Conservation (phyloP, 2,329 filamentous ascomycete species). For the Alternaria angustiovoidea region DNA sequence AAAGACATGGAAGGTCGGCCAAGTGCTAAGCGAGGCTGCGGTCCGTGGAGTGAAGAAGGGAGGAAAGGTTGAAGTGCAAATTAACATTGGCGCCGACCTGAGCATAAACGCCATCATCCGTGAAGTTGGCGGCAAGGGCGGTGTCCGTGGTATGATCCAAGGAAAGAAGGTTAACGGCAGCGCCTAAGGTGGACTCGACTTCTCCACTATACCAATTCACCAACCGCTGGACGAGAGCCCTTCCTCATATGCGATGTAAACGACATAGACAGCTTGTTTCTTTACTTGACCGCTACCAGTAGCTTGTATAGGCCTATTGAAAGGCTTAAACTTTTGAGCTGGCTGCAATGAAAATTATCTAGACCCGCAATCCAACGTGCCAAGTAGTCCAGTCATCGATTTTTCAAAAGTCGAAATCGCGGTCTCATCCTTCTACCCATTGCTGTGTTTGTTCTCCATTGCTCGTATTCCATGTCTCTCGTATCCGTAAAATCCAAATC, state of each 20-base stretch:
- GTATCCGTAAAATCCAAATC: constrained; percentile 13
- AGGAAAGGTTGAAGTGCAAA: constrained; percentile 89
- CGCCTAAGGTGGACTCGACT: constrained; percentile 22
- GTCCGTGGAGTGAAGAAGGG: constrained; percentile 86
- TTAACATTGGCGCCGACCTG: constrained; percentile 85
- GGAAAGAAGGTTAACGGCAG: constrained; percentile 44
- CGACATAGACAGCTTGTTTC: neutral
- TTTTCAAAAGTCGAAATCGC: constrained; percentile 29
- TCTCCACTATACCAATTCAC: constrained; percentile 1
- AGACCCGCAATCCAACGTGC: neutral
- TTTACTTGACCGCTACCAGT: neutral
- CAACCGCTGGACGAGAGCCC: neutral
- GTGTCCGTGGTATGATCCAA: constrained; percentile 52
- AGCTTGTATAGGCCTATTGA: neutral
- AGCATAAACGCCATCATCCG: constrained; percentile 80
- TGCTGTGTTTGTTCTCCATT: constrained; percentile 30
- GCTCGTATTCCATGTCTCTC: constrained; percentile 27
- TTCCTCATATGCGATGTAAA: neutral
- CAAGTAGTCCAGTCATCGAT: constrained; percentile 22
- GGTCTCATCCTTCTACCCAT: constrained; percentile 37
- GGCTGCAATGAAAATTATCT: neutral
- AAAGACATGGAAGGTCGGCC: constrained; percentile 90
- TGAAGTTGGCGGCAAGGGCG: constrained; percentile 87
- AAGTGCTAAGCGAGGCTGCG: constrained; percentile 82
- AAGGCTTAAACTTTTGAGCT: neutral